Evolutionary conservation across 163 green algal species (phyloP).

Genomic region (Scenedesmus sp.): DNA sequence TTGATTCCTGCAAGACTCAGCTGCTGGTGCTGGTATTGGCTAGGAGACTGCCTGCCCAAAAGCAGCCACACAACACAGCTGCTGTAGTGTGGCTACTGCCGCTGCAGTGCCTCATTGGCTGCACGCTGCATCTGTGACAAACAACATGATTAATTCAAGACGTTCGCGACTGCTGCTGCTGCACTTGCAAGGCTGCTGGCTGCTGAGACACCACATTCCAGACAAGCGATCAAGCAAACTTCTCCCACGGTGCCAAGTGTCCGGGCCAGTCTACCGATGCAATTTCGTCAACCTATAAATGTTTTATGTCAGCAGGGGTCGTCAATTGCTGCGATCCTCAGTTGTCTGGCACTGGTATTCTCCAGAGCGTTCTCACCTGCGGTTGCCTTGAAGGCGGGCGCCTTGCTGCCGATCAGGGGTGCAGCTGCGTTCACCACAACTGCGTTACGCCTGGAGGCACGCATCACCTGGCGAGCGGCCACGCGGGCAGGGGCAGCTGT

Average conservation of each 20-base stretch:
- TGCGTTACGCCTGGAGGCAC: constrained; percentile 31
- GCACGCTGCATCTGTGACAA: not conserved
- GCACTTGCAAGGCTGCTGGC: not conserved
- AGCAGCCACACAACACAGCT: not conserved
- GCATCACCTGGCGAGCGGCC: constrained; percentile 20
- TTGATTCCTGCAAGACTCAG: not conserved
- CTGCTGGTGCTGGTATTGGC: not conserved
- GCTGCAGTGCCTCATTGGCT: not conserved
- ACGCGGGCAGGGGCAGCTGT: constrained; percentile 36
- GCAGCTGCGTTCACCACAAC: constrained; percentile 46
- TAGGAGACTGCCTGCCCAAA: not conserved
- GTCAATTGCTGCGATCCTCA: not conserved
- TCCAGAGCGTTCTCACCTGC: constrained; percentile 60
- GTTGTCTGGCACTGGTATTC: not conserved
- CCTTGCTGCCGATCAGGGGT: constrained; percentile 79
- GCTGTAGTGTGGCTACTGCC: not conserved
- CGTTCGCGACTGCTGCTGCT: not conserved
- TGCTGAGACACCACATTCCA: not conserved
- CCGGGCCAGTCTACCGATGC: no score
- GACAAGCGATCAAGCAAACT: constrained; percentile 11
- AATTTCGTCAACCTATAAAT: not conserved
- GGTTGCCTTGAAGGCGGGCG: constrained; percentile 90
- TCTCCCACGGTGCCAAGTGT: not conserved
- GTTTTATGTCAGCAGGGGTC: not conserved
- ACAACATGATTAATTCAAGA: not conserved